Evolutionary conservation across 306 rosid species (phyloP).

Genomic region (Vigna unguiculata): DNA sequence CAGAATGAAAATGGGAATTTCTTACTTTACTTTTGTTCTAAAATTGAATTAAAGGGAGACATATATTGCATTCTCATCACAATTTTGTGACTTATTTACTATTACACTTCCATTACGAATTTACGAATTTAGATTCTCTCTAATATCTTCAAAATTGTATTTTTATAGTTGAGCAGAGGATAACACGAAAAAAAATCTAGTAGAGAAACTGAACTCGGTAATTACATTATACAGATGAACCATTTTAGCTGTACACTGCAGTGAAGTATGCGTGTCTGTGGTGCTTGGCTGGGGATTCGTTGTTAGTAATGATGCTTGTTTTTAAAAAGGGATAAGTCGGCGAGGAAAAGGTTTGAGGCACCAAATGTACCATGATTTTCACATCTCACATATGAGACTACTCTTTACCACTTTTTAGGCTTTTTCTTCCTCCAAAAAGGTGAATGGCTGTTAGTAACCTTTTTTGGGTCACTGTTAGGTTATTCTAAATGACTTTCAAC

Average conservation of each 20-base stretch:
- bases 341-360: slow-evolving; percentile 22
- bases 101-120: too few species aligned
- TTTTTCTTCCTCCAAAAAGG: slow-evolving; percentile 30
- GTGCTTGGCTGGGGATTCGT: slow-evolving; percentile 27
- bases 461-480: slow-evolving; percentile 37
- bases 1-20: slow-evolving; percentile 14
- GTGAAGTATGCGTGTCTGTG: not conserved
- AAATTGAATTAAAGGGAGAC: slow-evolving; percentile 2
- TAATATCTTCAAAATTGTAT: too few species aligned
- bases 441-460: slow-evolving; percentile 34
- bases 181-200: too few species aligned
- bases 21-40: not conserved
- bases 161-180: too few species aligned
- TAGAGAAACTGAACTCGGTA: too few species aligned
- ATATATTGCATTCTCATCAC: not conserved
- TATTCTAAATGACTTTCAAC: slow-evolving; percentile 38
- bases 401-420: slow-evolving; percentile 21
- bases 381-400: slow-evolving; percentile 36
- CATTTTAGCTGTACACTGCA: slow-evolving; percentile 5
- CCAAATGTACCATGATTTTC: slow-evolving; percentile 36
- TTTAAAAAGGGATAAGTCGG: slow-evolving; percentile 14
- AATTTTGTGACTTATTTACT: not conserved
- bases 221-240: not conserved
- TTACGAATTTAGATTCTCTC: too few species aligned
- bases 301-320: slow-evolving; percentile 16